phyloP scores from a whole-genome alignment of 176 grass and related monocot species.

The Dactylis glomerata region DNA sequence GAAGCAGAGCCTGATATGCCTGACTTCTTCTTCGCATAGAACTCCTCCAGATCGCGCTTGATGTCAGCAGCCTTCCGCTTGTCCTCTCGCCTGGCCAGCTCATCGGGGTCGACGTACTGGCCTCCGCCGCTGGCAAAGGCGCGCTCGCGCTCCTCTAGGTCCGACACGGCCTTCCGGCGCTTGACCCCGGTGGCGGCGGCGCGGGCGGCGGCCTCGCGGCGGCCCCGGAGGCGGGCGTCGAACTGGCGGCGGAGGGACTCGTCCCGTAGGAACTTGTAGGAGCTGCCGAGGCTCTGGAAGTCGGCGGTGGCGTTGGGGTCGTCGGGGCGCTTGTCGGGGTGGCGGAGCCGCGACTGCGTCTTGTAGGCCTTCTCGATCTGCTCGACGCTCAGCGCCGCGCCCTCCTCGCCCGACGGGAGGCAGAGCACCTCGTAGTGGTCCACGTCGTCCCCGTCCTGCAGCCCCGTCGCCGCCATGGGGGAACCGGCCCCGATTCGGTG shows the following conservation, averaged over 20 bases:
- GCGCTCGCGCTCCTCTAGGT: slow-evolving; percentile 86
- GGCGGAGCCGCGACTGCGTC: slow-evolving; percentile 55
- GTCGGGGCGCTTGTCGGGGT: slow-evolving; percentile 79
- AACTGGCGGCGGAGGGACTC: slow-evolving; percentile 67
- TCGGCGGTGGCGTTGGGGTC: slow-evolving; percentile 83
- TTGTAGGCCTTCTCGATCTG: slow-evolving; percentile 79
- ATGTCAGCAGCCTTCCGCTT: slow-evolving; percentile 44
- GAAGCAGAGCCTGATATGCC: not conserved
- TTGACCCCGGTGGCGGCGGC: slow-evolving; percentile 40
- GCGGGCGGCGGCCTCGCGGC: slow-evolving; percentile 47
- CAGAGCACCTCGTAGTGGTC: slow-evolving; percentile 79
- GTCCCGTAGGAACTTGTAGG: slow-evolving; percentile 68
- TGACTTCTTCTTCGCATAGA: slow-evolving; percentile 9
- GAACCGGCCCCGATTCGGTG: not conserved
- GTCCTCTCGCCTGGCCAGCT: slow-evolving; percentile 37
- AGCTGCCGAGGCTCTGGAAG: slow-evolving; percentile 68
- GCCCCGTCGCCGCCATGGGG: not conserved
- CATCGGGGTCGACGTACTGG: slow-evolving; percentile 13
- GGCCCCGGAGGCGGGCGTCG: slow-evolving; percentile 58
- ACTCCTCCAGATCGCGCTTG: slow-evolving; percentile 50
- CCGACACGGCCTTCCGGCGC: slow-evolving; percentile 59
- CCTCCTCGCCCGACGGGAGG: slow-evolving; percentile 66
- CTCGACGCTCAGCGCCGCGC: slow-evolving; percentile 46
- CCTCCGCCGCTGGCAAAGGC: slow-evolving; percentile 12
- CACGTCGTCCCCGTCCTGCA: slow-evolving; percentile 34